Evolutionary conservation across 169 alveolate species (phyloP).

Genomic region (Eimeria necatrix): DNA sequence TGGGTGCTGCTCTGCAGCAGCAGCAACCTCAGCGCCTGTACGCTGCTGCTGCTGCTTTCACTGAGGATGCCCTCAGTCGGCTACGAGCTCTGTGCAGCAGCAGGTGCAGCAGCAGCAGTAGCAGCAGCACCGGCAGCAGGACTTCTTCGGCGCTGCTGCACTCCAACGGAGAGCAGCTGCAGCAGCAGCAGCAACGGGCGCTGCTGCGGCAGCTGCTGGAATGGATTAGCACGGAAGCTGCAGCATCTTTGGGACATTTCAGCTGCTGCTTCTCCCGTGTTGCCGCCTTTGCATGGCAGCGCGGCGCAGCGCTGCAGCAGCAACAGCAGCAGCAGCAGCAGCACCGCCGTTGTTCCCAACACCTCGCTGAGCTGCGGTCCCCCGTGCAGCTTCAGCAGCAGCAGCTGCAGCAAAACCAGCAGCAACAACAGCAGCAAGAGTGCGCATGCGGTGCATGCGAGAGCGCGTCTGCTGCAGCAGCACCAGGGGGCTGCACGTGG

Average conservation of each 20-base stretch:
- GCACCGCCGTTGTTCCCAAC: conserved; percentile 70
- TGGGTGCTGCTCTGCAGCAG: conserved; percentile 69
- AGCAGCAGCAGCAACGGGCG: conserved; percentile 26
- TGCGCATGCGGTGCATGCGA: conserved; percentile 54
- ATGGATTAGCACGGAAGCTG: conserved; percentile 58
- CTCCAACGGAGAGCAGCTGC: conserved; percentile 20
- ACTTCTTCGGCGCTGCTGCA: neutral
- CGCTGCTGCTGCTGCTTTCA: conserved; percentile 65
- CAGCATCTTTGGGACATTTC: conserved; percentile 29
- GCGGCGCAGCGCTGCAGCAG: conserved; percentile 63
- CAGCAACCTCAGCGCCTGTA: conserved; percentile 72
- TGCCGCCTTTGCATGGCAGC: conserved; percentile 71
- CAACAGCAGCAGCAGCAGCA: conserved; percentile 72
- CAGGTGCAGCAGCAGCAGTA: conserved; percentile 2
- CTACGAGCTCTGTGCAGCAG: conserved; percentile 48
- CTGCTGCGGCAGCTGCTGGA: conserved; percentile 64
- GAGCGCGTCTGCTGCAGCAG: conserved; percentile 42
- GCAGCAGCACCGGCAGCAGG: neutral
- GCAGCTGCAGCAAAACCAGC: neutral
- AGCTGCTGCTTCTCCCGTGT: conserved; percentile 66
- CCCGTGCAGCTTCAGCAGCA: conserved; percentile 60
- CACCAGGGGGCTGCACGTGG: conserved; percentile 71
- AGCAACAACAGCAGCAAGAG: conserved; percentile 1
- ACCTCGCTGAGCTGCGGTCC: conserved; percentile 57
- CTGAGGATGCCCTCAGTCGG: conserved; percentile 4